Evolutionary conservation across 345 rosid genomes (phyloP).

Genomic region (Populus euphratica): DNA sequence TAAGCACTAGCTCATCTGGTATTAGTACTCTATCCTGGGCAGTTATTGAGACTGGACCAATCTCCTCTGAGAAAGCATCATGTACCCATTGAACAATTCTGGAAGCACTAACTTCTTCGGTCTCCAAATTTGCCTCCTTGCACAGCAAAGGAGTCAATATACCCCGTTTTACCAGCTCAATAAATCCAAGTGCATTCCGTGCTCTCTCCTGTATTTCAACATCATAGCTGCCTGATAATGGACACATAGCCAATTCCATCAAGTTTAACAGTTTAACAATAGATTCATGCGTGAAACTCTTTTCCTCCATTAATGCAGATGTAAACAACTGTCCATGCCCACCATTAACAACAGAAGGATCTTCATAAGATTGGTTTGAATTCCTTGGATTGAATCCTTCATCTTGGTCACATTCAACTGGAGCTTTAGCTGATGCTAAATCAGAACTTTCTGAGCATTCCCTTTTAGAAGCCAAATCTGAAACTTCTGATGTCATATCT

Average conservation of each 20-base stretch:
- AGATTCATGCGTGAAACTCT: constrained; percentile 40
- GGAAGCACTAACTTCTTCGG: constrained; percentile 33
- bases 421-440: constrained; percentile 16
- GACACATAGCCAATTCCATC: constrained; percentile 51
- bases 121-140: constrained; percentile 23
- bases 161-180: constrained; percentile 52
- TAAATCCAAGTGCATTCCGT: constrained; percentile 61
- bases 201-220: constrained; percentile 87
- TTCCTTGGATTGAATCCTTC: constrained; percentile 31
- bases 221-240: constrained; percentile 52
- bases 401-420: constrained; percentile 15
- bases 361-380: constrained; percentile 31
- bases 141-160: constrained; percentile 16
- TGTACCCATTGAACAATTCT: constrained; percentile 42
- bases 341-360: constrained; percentile 28
- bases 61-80: constrained; percentile 69
- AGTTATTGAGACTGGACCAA: constrained; percentile 62
- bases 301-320: constrained; percentile 26
- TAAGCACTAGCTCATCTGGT: constrained; percentile 65
- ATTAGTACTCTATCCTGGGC: constrained; percentile 63
- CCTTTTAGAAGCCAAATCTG: constrained; percentile 21
- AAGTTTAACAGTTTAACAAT: constrained; percentile 47
- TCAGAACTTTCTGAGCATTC: constrained; percentile 21
- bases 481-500: constrained; percentile 18
- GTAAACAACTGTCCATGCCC: constrained; percentile 24